Base-by-base conservation (phyloP, 352 stramenopile species). In the Pythium guiyangense region DNA sequence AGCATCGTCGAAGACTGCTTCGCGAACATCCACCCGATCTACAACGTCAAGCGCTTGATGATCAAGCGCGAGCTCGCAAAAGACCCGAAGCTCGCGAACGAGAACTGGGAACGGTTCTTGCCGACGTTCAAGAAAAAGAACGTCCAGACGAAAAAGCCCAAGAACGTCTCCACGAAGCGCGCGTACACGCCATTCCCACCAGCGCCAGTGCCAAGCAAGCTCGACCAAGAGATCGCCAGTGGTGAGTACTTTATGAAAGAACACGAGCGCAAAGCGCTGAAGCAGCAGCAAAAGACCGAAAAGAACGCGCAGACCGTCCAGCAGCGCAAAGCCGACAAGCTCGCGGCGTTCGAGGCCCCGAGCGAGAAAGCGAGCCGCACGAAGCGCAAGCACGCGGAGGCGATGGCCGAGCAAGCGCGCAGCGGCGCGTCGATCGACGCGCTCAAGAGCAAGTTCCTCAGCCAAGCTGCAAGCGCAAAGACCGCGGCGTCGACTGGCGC, bases 31-130 rank as follows among this genome's bases (percentile, higher is more conserved):
- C 97, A 99, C 68, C 97, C 97, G 34, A 98, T 99, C 54, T 99
- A 99, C 86, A 98, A 99, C 67, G 98, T 99, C 58, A 99, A 99
- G 81, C 96, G 95, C n/a, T 77, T 99, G 22, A 99, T 99, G 97
- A 99, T 99, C 73, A 98, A 99, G 76, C 90, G 96, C 39, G 97
- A 99, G 74, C 75, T 99, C n/a, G 93, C 90, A 17, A 99, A 99
- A 70, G 97, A 99, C 76, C 94, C 96, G 17, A 97, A 97, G 57
- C 80, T 99, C 11, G 74, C 90, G 62, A 83, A 93, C 47, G 97
- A 99, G 71, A 96, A 99, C 73, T 99, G 97, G 97, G 94, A 97
- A 37, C 85, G 97, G 9, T 99, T 99, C 67, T 63, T 99, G 39
- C 97, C 97, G 0, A 96, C 90, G 35, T 99, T 99, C 71, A 97